Base-by-base conservation (phyloP, 768 basidiomycete genomes). In the Kwoniella dejecticola region DNA sequence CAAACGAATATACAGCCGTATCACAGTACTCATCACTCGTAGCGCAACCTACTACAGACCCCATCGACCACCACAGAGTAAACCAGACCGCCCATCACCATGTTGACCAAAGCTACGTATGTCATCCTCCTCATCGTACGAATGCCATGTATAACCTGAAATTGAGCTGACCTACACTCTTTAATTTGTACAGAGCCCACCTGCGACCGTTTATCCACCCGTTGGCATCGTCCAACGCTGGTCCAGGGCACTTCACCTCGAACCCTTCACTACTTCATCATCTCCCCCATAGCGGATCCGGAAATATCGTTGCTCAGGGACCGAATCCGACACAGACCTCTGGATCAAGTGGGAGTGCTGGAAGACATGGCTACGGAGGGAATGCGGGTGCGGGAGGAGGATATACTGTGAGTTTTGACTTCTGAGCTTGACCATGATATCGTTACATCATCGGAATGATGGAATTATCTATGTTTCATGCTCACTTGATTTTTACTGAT, bases 161-260 rank as follows among this genome's bases (percentile, higher is more conserved):
- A 23, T n/a, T n/a, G n/a, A 52, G 13, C 57, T 57, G 12, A 41
- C 26, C 31, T 36, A 36, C 17, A 24, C 19, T n/a, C 6, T 52
- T 10, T 26, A 17, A 21, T 31, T 4, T 15, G 30, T 26, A 8
- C 63, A 78, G 75, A 46, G 65, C 71, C 42, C 77, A 78, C 70
- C 63, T 78, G 56, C 77, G 77, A 23, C 77, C 77, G 0, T 63
- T 75, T 45, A 70, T 78, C 46, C 77, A 74, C n/a, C 68, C 75
- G 13, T 70, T 66, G 15, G 52, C 70, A 49, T 57, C 49, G 48
- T 30, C 62, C 57, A 45, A 27, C 52, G 41, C 60, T 50, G 41
- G 58, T 13, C 75, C 74, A 10, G 72, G 76, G 30, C 74, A 71
- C n/a, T 78, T 78, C 62, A 69, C 77, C 30, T 64, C 74, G 24